Evolutionary conservation across 2,329 filamentous ascomycete genomes (phyloP).

Genomic region (Escovopsis sp.): DNA sequence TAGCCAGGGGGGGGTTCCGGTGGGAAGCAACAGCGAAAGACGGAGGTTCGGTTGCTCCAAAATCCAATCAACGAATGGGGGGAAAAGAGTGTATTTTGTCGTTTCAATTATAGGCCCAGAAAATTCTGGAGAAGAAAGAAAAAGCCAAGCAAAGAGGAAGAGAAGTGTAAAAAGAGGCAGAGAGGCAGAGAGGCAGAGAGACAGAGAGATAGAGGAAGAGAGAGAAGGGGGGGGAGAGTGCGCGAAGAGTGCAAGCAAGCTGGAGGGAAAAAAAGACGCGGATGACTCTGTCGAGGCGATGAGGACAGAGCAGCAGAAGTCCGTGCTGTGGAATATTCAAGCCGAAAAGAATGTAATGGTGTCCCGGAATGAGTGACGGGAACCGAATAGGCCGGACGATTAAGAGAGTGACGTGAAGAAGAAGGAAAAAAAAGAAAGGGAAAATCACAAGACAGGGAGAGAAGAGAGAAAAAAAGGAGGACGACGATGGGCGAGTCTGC

Average conservation of each 20-base stretch:
- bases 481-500: conserved; percentile 18
- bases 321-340: conserved; percentile 6
- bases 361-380: conserved; percentile 38
- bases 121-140: too few relatives aligned
- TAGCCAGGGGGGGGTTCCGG: too few relatives aligned
- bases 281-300: too few relatives aligned
- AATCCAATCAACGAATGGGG: too few relatives aligned
- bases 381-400: conserved; percentile 25
- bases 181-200: too few relatives aligned
- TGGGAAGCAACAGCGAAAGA: too few relatives aligned
- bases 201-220: neutral
- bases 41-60: too few relatives aligned
- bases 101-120: too few relatives aligned
- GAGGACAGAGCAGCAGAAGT: too few relatives aligned
- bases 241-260: neutral
- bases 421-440: conserved; percentile 22
- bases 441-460: conserved; percentile 21
- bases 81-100: too few relatives aligned
- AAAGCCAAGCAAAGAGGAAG: too few relatives aligned
- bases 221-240: neutral
- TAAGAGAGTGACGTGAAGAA: conserved; percentile 40
- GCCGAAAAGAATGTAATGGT: conserved; percentile 29
- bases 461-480: conserved; percentile 18
- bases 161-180: too few relatives aligned
- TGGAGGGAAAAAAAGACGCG: neutral